These are phyloP conservation scores for Tylopilus plumbeoviolaceoides DNA, from an alignment of 768 basidiomycete species.

Conservation along the genomic window DNA sequence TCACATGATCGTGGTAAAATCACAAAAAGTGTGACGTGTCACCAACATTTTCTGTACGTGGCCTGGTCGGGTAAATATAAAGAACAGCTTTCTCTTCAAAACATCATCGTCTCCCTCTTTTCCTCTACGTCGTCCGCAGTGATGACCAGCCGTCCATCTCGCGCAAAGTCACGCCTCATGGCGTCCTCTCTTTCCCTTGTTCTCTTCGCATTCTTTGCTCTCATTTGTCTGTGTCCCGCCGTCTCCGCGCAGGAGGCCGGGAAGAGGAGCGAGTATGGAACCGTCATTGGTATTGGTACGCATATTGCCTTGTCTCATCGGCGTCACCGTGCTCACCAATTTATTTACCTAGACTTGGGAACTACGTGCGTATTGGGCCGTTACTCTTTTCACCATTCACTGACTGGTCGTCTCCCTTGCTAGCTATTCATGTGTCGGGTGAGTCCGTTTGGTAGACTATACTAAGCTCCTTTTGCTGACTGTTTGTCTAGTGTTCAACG, in stretches of 20 bases:
- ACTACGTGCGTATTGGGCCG: conserved; percentile 58
- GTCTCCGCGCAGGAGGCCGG: conserved; percentile 57
- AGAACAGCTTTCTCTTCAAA: conserved; percentile 7
- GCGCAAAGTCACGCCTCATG: conserved; percentile 52
- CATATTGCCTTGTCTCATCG: not conserved
- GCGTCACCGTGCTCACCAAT: not conserved
- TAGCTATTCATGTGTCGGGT: conserved; percentile 97
- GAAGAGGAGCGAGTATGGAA: conserved; percentile 71
- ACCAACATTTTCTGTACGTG: conserved; percentile 20
- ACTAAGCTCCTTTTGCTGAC: not conserved
- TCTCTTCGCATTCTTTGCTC: conserved; percentile 61
- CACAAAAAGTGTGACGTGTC: conserved; percentile 30
- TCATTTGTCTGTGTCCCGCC: conserved; percentile 67
- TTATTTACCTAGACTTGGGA: conserved; percentile 64
- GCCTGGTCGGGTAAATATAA: conserved; percentile 23
- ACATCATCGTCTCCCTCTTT: conserved; percentile 5
- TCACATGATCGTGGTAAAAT: conserved; percentile 26
- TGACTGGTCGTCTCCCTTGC: conserved; percentile 20
- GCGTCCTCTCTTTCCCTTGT: conserved; percentile 57
- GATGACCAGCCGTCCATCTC: conserved; percentile 45
- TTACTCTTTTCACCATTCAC: not conserved
- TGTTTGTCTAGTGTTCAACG: conserved; percentile 61
- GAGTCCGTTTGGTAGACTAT: conserved; percentile 26
- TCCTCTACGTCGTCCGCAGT: conserved; percentile 15
- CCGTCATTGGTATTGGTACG: conserved; percentile 89